These are phyloP conservation scores for Orbilia blumenaviensis DNA, from an alignment of 2,329 filamentous ascomycete genomes.

Conservation along the genomic window DNA sequence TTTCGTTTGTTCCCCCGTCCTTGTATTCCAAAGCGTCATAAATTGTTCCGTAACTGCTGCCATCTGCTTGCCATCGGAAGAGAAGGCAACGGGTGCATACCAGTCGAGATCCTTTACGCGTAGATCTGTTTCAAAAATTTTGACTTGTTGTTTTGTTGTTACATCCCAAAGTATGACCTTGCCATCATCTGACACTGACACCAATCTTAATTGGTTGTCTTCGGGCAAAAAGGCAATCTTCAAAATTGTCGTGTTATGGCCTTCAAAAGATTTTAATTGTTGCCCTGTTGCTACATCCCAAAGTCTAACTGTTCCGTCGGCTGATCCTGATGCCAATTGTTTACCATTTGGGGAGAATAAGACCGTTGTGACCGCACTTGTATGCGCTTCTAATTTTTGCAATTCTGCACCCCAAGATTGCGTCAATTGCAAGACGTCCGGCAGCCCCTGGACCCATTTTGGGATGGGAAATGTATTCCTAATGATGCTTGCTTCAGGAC, in stretches of 20 bases:
- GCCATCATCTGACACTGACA: conserved; percentile 40
- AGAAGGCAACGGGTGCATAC: not conserved
- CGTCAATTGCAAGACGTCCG: not conserved
- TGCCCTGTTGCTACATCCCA: not conserved
- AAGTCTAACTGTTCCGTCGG: not conserved
- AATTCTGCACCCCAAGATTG: not conserved
- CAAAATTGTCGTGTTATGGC: conserved; percentile 12
- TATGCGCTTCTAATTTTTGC: not conserved
- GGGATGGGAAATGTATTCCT: not conserved
- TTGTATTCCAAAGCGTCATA: too few species aligned
- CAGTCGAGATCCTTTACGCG: not conserved
- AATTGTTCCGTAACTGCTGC: not conserved
- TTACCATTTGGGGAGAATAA: conserved; percentile 2
- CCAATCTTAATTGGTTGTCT: not conserved
- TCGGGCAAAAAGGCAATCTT: not conserved
- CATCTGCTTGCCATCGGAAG: not conserved
- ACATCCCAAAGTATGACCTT: conserved; percentile 6
- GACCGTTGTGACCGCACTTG: not conserved
- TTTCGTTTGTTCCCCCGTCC: too few species aligned
- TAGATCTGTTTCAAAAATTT: not conserved
- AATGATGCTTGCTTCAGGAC: not conserved
- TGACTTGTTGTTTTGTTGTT: not conserved
- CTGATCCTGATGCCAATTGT: not conserved
- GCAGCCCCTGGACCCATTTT: not conserved
- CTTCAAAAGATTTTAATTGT: not conserved